phyloP scores from a whole-genome alignment of 169 alveolate genomes.

The Plasmodium berghei region DNA sequence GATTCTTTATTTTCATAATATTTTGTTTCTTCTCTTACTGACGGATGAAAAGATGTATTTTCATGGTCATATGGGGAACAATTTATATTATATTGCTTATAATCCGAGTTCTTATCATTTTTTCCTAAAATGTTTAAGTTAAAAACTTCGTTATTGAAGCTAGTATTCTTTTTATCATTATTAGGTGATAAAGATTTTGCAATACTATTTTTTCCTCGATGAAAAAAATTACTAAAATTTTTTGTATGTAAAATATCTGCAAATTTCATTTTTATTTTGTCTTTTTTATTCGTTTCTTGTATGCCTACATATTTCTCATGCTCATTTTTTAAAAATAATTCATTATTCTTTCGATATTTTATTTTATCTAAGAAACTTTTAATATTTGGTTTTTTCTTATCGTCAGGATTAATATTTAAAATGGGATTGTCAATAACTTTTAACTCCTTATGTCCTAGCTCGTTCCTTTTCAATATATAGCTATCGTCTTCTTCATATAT shows the following conservation, averaged over 20 bases:
- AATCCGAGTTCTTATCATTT: not conserved
- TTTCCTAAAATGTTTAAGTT: not conserved
- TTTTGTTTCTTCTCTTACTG: slow-evolving; percentile 14
- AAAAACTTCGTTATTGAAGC: slow-evolving; percentile 16
- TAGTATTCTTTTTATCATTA: slow-evolving; percentile 16
- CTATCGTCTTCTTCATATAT: slow-evolving; percentile 4
- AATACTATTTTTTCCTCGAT: slow-evolving; percentile 28
- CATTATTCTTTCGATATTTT: slow-evolving; percentile 52
- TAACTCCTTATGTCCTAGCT: not conserved
- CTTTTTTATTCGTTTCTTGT: slow-evolving; percentile 44
- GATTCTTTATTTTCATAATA: slow-evolving; percentile 1
- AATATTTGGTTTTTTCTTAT: slow-evolving; percentile 53
- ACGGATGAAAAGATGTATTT: not conserved
- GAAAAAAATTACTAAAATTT: slow-evolving; percentile 52
- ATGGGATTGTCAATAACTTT: not conserved
- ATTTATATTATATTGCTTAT: not conserved
- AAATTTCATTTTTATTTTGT: slow-evolving; percentile 48
- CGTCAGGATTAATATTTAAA: slow-evolving; percentile 29
- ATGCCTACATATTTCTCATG: slow-evolving; percentile 21
- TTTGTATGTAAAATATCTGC: slow-evolving; percentile 54
- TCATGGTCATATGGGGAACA: not conserved
- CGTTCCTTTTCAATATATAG: slow-evolving; percentile 8
- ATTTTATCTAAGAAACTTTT: slow-evolving; percentile 64
- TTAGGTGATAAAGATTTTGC: slow-evolving; percentile 30
- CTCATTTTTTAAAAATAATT: slow-evolving; percentile 35